phyloP scores from a whole-genome alignment of 805 yeast species.

The Ogataea chonburiensis region DNA sequence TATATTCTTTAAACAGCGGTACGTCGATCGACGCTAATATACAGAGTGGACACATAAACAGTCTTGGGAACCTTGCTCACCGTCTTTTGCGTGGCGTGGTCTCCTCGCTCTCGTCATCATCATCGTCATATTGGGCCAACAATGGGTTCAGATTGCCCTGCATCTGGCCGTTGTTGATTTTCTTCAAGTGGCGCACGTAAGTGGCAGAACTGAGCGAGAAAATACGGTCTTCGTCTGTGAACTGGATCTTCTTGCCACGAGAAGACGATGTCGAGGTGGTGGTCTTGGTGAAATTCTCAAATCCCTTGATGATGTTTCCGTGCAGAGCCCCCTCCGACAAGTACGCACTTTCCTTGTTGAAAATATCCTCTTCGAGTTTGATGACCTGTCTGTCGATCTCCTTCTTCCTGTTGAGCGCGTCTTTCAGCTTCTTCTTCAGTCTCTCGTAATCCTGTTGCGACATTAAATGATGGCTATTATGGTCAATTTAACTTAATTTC shows the following conservation, averaged over 20 bases:
- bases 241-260: constrained; percentile 47
- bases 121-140: constrained; percentile 19
- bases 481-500: background rate
- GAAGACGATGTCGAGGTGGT: constrained; percentile 30
- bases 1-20: constrained; percentile 1
- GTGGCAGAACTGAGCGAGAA: constrained; percentile 75
- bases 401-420: constrained; percentile 58
- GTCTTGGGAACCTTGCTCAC: background rate
- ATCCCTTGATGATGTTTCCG: constrained; percentile 89
- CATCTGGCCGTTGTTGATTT: constrained; percentile 36
- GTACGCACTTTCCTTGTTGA: constrained; percentile 74
- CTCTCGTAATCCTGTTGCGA: constrained; percentile 54
- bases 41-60: background rate
- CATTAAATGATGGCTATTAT: constrained; percentile 6
- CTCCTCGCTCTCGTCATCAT: constrained; percentile 25
- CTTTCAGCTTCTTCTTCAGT: constrained; percentile 63
- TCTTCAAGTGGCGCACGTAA: constrained; percentile 61
- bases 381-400: constrained; percentile 63
- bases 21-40: constrained; percentile 11
- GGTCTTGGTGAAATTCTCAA: constrained; percentile 69
- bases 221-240: constrained; percentile 74
- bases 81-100: constrained; percentile 22
- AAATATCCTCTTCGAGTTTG: constrained; percentile 72
- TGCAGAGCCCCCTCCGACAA: constrained; percentile 62
- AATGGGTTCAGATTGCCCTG: constrained; percentile 16